Conservation (phyloP, 2,329 filamentous ascomycete species). For the Microcyclospora tardicrescens region DNA sequence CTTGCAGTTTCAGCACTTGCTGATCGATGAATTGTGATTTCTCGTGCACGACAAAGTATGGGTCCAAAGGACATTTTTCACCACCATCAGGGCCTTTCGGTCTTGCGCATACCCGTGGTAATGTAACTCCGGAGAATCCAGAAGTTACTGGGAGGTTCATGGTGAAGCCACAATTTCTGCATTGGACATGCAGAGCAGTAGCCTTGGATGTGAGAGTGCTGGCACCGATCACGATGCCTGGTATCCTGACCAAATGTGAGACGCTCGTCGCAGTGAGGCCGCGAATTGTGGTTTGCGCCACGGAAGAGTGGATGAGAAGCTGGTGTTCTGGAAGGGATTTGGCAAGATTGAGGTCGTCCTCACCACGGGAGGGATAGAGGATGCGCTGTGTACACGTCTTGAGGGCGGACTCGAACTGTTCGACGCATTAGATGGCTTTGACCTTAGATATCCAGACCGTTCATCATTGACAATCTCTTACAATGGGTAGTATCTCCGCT, state of each 20-base stretch:
- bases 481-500: constrained; percentile 80
- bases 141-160: constrained; percentile 61
- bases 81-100: constrained; percentile 35
- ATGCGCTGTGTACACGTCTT: constrained; percentile 88
- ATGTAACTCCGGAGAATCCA: constrained; percentile 74
- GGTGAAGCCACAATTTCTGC: constrained; percentile 67
- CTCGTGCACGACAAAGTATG: constrained; percentile 92
- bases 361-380: constrained; percentile 63
- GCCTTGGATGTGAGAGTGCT: constrained; percentile 96
- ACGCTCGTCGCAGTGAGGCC: constrained; percentile 89
- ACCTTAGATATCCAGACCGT: constrained; percentile 1
- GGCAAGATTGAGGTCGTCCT: constrained; percentile 42
- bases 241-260: constrained; percentile 86
- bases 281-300: constrained; percentile 82
- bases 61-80: constrained; percentile 81
- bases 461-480: constrained; percentile 31
- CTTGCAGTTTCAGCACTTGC: constrained; percentile 94
- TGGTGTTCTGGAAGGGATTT: constrained; percentile 64
- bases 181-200: constrained; percentile 73
- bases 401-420: constrained; percentile 77
- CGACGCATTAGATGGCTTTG: too few species aligned
- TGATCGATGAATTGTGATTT: constrained; percentile 92
- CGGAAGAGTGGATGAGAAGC: constrained; percentile 83
- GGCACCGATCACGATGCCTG: constrained; percentile 93
- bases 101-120: constrained; percentile 67